Evolutionary conservation across 257 asterid species (phyloP).

Genomic region (Hygrophila difformis): DNA sequence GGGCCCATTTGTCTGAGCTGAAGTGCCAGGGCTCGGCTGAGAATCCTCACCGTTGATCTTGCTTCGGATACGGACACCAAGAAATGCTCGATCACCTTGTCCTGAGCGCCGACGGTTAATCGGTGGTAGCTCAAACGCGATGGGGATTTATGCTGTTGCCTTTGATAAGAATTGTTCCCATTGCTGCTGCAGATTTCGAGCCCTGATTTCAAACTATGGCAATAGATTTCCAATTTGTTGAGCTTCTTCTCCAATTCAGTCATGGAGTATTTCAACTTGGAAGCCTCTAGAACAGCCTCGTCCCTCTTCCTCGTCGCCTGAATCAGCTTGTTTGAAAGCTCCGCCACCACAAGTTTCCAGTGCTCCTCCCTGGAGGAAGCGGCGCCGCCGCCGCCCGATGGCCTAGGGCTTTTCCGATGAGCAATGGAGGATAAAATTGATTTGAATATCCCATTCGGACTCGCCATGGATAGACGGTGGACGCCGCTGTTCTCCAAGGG

Average conservation of each 20-base stretch:
- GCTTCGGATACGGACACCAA: slow-evolving; percentile 62
- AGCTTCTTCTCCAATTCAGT: slow-evolving; percentile 90
- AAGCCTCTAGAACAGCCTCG: slow-evolving; percentile 80
- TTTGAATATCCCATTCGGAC: slow-evolving; percentile 75
- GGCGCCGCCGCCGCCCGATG: slow-evolving; percentile 27
- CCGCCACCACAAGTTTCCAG: slow-evolving; percentile 73
- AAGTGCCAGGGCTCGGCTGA: slow-evolving; percentile 50
- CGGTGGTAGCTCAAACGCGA: slow-evolving; percentile 26
- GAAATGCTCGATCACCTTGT: slow-evolving; percentile 59
- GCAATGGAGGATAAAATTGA: slow-evolving; percentile 51
- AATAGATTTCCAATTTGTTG: slow-evolving; percentile 76
- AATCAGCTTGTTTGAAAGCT: slow-evolving; percentile 68
- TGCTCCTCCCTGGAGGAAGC: slow-evolving; percentile 55
- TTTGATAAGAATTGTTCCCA: slow-evolving; percentile 2
- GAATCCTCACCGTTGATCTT: slow-evolving; percentile 49
- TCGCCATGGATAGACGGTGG: slow-evolving; percentile 34
- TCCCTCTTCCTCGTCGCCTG: slow-evolving; percentile 71
- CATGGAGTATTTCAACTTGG: slow-evolving; percentile 70
- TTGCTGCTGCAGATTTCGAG: slow-evolving; percentile 40
- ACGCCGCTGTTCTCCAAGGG: slow-evolving; percentile 43
- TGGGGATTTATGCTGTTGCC: slow-evolving; percentile 23
- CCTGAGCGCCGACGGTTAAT: slow-evolving; percentile 41
- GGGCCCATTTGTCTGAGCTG: slow-evolving; percentile 54
- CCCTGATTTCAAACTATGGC: slow-evolving; percentile 69
- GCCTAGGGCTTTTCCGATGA: slow-evolving; percentile 51